phyloP scores from a whole-genome alignment of 192 early-diverging fungal species.

The Coemansia sp. region DNA sequence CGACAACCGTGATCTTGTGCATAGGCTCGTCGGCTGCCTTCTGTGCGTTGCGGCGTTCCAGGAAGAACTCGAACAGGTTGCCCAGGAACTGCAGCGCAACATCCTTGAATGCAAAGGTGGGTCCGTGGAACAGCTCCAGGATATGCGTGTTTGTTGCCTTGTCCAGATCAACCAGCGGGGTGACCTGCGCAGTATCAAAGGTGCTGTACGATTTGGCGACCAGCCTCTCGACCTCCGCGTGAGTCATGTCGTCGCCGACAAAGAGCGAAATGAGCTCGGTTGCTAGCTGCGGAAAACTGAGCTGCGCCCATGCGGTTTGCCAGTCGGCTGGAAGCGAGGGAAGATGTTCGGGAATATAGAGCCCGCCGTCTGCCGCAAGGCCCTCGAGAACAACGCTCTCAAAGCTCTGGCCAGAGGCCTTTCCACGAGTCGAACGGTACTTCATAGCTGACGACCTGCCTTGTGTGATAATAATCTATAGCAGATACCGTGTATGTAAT shows the following conservation, averaged over 20 bases:
- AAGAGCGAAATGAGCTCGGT: constrained; percentile 81
- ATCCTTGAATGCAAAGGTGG: constrained; percentile 99
- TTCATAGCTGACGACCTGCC: constrained; percentile 60
- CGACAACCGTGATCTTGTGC: constrained; percentile 83
- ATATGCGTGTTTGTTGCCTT: constrained; percentile 33
- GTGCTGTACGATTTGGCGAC: constrained; percentile 75
- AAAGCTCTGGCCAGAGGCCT: constrained; percentile 69
- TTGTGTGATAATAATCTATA: too few species aligned
- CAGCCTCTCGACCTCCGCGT: constrained; percentile 66
- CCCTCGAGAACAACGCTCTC: constrained; percentile 92
- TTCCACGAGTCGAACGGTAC: constrained; percentile 89
- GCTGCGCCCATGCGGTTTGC: constrained; percentile 66
- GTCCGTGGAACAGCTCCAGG: constrained; percentile 95
- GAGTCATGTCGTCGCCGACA: constrained; percentile 82
- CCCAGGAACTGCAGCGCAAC: constrained; percentile 96
- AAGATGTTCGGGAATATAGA: constrained; percentile 88
- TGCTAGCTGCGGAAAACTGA: constrained; percentile 83
- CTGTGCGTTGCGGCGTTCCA: constrained; percentile 67
- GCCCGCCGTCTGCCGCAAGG: constrained; percentile 89
- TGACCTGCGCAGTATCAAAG: constrained; percentile 74
- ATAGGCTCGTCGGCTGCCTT: constrained; percentile 1
- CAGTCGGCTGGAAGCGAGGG: constrained; percentile 74
- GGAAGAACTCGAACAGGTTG: constrained; percentile 98
- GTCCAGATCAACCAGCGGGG: constrained; percentile 69
- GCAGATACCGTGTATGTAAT: too few species aligned